phyloP scores from a whole-genome alignment of 352 stramenopile genomes.

The Pythium guiyangense region DNA sequence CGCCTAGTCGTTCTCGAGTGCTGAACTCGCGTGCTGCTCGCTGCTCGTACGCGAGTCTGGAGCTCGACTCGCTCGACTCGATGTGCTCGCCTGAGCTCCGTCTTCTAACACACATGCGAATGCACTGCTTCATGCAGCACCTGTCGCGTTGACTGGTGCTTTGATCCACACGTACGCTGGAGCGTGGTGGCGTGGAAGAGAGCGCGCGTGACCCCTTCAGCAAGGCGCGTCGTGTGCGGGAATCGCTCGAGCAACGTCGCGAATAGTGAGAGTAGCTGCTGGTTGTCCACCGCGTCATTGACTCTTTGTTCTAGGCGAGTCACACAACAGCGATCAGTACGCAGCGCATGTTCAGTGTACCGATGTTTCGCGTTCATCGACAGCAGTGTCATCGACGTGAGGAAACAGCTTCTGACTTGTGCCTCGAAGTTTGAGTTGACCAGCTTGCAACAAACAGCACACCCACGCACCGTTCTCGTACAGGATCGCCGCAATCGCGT shows the following conservation, averaged over 20 bases:
- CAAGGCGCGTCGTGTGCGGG: conserved; percentile 13
- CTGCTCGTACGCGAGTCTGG: too few relatives aligned
- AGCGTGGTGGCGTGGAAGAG: conserved; percentile 45
- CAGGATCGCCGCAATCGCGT: conserved; percentile 28
- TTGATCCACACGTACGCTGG: conserved; percentile 18
- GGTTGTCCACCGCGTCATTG: conserved; percentile 20
- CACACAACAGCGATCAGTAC: neutral
- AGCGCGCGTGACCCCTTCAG: conserved; percentile 25
- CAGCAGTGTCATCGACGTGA: neutral
- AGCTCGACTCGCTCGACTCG: neutral
- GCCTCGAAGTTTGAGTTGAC: neutral
- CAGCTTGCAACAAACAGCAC: neutral
- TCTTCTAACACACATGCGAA: neutral
- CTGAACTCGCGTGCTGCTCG: too few relatives aligned
- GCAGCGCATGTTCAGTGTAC: neutral
- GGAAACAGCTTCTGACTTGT: neutral
- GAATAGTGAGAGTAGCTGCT: conserved; percentile 20
- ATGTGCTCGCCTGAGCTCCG: too few relatives aligned
- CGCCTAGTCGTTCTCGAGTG: too few relatives aligned
- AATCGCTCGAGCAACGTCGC: conserved; percentile 21
- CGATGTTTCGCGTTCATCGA: too few relatives aligned
- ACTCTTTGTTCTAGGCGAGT: conserved; percentile 19
- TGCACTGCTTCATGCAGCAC: neutral
- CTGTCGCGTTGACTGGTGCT: neutral
- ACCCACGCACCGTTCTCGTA: conserved; percentile 43